Evolutionary conservation across 75 land plant genomes (phyloP), one percentile per base, ranked within the genome.

Genomic region (Picea glauca): DNA sequence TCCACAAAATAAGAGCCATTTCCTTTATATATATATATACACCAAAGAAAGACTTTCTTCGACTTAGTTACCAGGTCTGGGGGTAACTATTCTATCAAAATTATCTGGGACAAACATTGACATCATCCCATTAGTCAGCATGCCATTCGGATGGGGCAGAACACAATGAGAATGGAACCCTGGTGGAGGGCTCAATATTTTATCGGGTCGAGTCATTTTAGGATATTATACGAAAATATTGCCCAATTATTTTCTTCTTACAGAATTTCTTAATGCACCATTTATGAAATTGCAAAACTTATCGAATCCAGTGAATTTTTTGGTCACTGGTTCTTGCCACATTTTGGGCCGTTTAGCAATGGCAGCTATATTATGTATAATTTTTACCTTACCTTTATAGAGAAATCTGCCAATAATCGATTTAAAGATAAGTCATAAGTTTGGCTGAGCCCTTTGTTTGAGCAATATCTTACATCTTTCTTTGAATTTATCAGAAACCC

Each of bases 401-500:
- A 13, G 6, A 66, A 66, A 20, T 30, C 32, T 32, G 31, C 68
- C 35, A 65, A 3, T 17, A 65, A 65, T 65, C 15, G 9, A 65
- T 65, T 2, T 13, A 65, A 65, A 0, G 38, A 13, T 65, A 15
- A 50, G 11, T 50, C 56, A 50, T 50, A 50, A 8, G 11, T 50
- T 50, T 50, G 56, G 56, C 1, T 50, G 23, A n/a, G 9, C 9
- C 12, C 4, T 70, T 9, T 70, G 54, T 46, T 40, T 43, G 40
- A n/a, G n/a, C 50, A 43, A 43, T 43, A 7, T n/a, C 50, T 70
- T 23, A 70, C 56, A 50, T 80, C 35, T 33, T 35, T 80, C 66
- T 38, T 58, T 77, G 35, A 54, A 23, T 75, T 23, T 31, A 9
- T 8, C 38, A 96, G 99, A 96, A 84, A 87, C 94, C 15, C 86